Evolutionary conservation across 2,329 filamentous ascomycete genomes (phyloP), one percentile per base, ranked within the genome.

Genomic region (Acrocalymma vagum): DNA sequence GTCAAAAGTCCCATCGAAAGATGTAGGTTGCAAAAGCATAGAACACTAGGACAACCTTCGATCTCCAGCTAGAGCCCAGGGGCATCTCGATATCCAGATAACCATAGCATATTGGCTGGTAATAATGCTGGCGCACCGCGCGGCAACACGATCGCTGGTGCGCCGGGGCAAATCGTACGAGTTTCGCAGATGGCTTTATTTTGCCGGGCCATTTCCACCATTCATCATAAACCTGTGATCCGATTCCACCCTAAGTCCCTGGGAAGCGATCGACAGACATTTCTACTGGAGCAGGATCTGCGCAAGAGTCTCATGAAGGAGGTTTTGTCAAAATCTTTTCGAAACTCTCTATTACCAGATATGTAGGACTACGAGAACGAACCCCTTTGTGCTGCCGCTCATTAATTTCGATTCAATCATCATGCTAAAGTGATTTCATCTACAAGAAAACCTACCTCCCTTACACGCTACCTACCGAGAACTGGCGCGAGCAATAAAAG

Each of bases 151-250:
- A 29, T 33, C 45, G n/a, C n/a, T n/a, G n/a, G 44, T 51, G 36
- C 41, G 45, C 36, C 18, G 32, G n/a, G 25, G 29, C 38, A 48
- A 43, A 50, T 66, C 60, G 55, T 67, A 63, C 55, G 57, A 67
- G 29, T 44, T 35, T 39, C 38, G 48, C 55, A 59, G 49, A 50
- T 35, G 45, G 45, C 45, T 48, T 54, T 42, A 56, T 60, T 57
- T 46, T 58, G 44, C 58, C 57, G 54, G 45, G 36, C 38, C 36
- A 51, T 60, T 62, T 62, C 58, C 58, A 63, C 58, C 58, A 63
- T 46, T 61, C 41, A 51, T 26, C 36, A 42, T 42, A 34, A 45
- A 37, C 24, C 18, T 34, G 40, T 36, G 41, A 47, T 43, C 50
- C 49, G 36, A 60, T 30, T 38, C 48, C 48, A 35, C 37, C 48